phyloP scores from a whole-genome alignment of 345 rosid species.

The thale cress (Arabidopsis thaliana) region DNA sequence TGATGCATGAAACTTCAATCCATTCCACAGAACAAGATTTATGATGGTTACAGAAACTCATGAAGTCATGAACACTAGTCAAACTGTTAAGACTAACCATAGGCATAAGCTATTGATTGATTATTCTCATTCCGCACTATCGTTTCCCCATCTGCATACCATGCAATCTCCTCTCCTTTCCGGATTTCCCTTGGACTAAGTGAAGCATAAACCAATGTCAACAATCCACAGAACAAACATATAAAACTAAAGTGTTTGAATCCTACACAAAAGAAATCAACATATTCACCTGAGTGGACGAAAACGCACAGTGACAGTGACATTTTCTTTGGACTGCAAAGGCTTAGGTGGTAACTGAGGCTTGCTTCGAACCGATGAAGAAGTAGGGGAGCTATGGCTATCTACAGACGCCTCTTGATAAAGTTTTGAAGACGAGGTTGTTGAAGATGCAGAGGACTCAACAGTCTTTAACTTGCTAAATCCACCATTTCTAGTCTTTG shows the following conservation, averaged over 20 bases:
- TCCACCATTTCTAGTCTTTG: constrained; percentile 59
- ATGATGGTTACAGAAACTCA: constrained; percentile 24
- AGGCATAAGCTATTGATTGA: constrained; percentile 85
- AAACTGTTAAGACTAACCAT: constrained; percentile 59
- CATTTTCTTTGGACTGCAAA: constrained; percentile 80
- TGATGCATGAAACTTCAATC: neutral
- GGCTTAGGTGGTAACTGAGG: constrained; percentile 47
- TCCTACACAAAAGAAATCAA: constrained; percentile 18
- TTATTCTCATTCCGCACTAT: constrained; percentile 80
- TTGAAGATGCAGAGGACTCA: constrained; percentile 73
- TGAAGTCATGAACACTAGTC: constrained; percentile 22
- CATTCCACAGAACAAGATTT: neutral
- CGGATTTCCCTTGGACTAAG: constrained; percentile 89
- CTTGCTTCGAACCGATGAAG: constrained; percentile 82
- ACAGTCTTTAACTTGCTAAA: constrained; percentile 52
- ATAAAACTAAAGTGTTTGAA: neutral
- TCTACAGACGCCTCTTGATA: constrained; percentile 67
- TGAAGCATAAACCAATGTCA: constrained; percentile 41
- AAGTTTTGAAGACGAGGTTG: constrained; percentile 79
- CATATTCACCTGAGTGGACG: constrained; percentile 83
- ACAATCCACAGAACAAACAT: constrained; percentile 17
- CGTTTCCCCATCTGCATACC: constrained; percentile 99
- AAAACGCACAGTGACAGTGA: constrained; percentile 91
- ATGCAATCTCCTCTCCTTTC: constrained; percentile 94
- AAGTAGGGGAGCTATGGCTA: constrained; percentile 83